These are phyloP conservation scores for Stenocarpella maydis DNA, from an alignment of 2,329 filamentous ascomycete species.

Conservation along the genomic window DNA sequence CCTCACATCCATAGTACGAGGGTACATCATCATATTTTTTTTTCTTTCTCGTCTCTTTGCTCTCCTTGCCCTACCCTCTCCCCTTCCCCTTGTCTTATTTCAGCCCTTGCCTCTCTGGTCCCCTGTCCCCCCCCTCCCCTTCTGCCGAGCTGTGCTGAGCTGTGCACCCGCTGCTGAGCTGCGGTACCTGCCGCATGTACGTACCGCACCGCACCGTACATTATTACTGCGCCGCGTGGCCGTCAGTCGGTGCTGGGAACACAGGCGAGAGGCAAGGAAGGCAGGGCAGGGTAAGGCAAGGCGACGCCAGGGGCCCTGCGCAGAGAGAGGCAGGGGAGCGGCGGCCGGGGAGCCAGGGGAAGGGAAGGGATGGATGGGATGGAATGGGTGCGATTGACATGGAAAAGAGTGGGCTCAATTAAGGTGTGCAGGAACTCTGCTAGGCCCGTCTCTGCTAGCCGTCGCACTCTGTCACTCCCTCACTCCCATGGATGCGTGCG, in stretches of 20 bases:
- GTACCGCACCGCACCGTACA: no score
- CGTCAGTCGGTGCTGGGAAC: conserved; percentile 19
- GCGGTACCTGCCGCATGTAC: background rate
- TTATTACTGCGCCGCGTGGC: background rate
- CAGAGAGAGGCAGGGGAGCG: conserved; percentile 16
- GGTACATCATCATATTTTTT: conserved; percentile 16
- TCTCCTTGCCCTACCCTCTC: background rate
- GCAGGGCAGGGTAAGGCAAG: conserved; percentile 15
- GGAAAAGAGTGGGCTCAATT: conserved; percentile 31
- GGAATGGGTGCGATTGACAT: conserved; percentile 31
- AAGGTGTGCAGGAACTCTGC: conserved; percentile 27
- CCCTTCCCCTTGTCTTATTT: conserved; percentile 8
- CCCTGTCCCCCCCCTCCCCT: background rate
- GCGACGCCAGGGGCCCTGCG: conserved; percentile 25
- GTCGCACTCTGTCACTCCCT: no score
- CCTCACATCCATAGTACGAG: background rate
- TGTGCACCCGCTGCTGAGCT: background rate
- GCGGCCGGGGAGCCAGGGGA: conserved; percentile 30
- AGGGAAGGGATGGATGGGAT: conserved; percentile 30
- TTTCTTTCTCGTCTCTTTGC: background rate
- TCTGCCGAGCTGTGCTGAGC: background rate
- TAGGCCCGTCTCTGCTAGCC: conserved; percentile 4
- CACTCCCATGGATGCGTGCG: background rate
- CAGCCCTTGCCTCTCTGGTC: conserved; percentile 13
- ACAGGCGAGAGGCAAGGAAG: conserved; percentile 23